Conservation (phyloP, 139 green algal genomes). For the Chlorella ohadii region DNA sequence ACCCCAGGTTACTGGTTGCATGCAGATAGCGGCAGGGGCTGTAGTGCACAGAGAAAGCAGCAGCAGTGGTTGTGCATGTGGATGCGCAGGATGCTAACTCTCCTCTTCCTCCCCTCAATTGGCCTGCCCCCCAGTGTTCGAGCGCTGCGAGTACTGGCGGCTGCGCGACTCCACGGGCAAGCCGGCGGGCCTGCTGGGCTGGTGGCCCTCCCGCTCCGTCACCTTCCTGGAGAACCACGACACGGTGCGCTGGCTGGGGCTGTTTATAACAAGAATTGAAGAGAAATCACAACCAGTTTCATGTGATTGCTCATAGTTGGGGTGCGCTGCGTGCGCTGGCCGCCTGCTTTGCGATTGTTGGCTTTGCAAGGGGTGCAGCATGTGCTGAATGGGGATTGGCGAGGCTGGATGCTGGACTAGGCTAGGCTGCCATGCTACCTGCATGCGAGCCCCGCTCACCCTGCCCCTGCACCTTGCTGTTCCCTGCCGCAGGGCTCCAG, state of each 20-base stretch:
- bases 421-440: too few relatives aligned
- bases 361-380: too few relatives aligned
- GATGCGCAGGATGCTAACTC: too few relatives aligned
- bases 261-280: too few relatives aligned
- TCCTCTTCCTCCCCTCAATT: not conserved
- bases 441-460: not conserved
- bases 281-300: too few relatives aligned
- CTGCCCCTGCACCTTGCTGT: not conserved
- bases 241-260: conserved; percentile 46
- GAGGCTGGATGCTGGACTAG: too few relatives aligned
- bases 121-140: conserved; percentile 56
- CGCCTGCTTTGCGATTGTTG: too few relatives aligned
- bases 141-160: conserved; percentile 96
- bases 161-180: conserved; percentile 83
- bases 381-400: too few relatives aligned
- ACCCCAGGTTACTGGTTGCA: not conserved
- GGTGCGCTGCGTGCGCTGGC: too few relatives aligned
- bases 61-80: too few relatives aligned
- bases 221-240: conserved; percentile 99
- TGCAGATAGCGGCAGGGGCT: not conserved
- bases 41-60: too few relatives aligned
- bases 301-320: too few relatives aligned
- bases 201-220: conserved; percentile 92
- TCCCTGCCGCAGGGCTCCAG: conserved; percentile 69
- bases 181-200: conserved; percentile 86